Percentiles rank a stretch among this genome's conserved stretches.
Evolutionary conservation across 2,329 filamentous ascomycete genomes (phyloP).

Genomic region (Alternaria novae-zelandiae): DNA sequence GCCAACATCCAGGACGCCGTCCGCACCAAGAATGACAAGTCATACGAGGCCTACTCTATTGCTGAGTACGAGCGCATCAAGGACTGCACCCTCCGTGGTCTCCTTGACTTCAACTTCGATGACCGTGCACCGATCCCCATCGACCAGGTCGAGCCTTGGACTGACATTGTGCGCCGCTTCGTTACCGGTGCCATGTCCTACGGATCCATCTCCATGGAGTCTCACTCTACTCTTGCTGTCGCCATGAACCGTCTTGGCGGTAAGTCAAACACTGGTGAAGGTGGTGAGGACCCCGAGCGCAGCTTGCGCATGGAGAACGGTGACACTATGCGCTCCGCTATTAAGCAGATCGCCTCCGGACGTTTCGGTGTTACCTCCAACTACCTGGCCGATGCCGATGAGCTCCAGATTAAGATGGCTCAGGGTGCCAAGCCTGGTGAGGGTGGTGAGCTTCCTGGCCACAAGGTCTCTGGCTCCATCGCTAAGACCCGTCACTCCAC

Average conservation of each 20-base stretch:
- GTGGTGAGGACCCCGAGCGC: slow-evolving; percentile 93
- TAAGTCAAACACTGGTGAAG: slow-evolving; percentile 97
- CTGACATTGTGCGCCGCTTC: slow-evolving; percentile 94
- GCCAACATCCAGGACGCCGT: slow-evolving; percentile 97
- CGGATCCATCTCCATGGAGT: slow-evolving; percentile 97
- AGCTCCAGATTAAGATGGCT: slow-evolving; percentile 99
- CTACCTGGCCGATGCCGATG: slow-evolving; percentile 93
- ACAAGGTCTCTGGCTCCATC: slow-evolving; percentile 95
- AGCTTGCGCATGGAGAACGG: slow-evolving; percentile 87
- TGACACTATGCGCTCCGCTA: slow-evolving; percentile 95
- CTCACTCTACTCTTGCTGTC: slow-evolving; percentile 91
- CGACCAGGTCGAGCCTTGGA: slow-evolving; percentile 97
- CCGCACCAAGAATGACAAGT: slow-evolving; percentile 96
- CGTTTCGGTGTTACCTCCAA: slow-evolving; percentile 95
- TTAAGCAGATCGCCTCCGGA: slow-evolving; percentile 96
- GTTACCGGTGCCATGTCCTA: slow-evolving; percentile 99
- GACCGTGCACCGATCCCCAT: slow-evolving; percentile 84
- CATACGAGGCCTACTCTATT: slow-evolving; percentile 93
- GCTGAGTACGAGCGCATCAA: slow-evolving; percentile 97
- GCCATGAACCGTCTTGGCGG: slow-evolving; percentile 97
- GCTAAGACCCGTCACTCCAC: slow-evolving; percentile 95
- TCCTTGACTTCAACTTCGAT: slow-evolving; percentile 96
- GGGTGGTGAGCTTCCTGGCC: slow-evolving; percentile 93
- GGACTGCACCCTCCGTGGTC: slow-evolving; percentile 89
- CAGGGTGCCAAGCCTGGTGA: slow-evolving; percentile 98